Percentiles rank a stretch among this genome's conserved stretches.
These are phyloP conservation scores for Lipomyces sp. DNA, from an alignment of 805 yeast species.

Conservation along the genomic window DNA sequence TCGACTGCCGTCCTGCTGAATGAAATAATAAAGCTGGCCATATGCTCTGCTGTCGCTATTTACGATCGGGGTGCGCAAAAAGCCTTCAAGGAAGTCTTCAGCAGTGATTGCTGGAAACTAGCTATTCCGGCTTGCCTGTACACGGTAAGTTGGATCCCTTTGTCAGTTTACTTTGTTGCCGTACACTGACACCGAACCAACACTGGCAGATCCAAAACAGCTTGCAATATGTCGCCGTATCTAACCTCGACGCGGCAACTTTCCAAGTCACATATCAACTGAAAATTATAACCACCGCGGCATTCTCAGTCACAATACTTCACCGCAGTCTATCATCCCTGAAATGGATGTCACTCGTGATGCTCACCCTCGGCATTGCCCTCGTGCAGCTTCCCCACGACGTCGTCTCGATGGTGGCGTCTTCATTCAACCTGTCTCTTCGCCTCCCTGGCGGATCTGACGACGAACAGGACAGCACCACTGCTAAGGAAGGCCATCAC, in stretches of 20 bases:
- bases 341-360: conserved; percentile 48
- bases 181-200: too few species aligned
- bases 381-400: conserved; percentile 49
- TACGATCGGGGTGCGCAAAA: conserved; percentile 15
- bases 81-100: conserved; percentile 44
- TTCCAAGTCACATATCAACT: conserved; percentile 53
- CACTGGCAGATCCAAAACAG: conserved; percentile 41
- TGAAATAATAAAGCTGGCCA: conserved; percentile 47
- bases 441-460: conserved; percentile 21
- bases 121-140: conserved; percentile 50
- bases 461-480: conserved; percentile 17
- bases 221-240: conserved; percentile 51
- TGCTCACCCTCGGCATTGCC: conserved; percentile 49
- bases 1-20: conserved; percentile 51
- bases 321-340: conserved; percentile 43
- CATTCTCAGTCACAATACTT: conserved; percentile 49
- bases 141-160: conserved; percentile 38
- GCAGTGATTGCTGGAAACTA: conserved; percentile 49
- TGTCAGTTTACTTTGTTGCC: neutral
- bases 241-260: conserved; percentile 51
- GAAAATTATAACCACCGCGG: conserved; percentile 51
- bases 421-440: conserved; percentile 26
- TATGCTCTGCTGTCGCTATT: conserved; percentile 43
- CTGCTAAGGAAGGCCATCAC: conserved; percentile 20
- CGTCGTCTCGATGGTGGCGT: conserved; percentile 33